Evolutionary conservation across 331 rosid species (phyloP).

Genomic region (Acacia pycnantha): DNA sequence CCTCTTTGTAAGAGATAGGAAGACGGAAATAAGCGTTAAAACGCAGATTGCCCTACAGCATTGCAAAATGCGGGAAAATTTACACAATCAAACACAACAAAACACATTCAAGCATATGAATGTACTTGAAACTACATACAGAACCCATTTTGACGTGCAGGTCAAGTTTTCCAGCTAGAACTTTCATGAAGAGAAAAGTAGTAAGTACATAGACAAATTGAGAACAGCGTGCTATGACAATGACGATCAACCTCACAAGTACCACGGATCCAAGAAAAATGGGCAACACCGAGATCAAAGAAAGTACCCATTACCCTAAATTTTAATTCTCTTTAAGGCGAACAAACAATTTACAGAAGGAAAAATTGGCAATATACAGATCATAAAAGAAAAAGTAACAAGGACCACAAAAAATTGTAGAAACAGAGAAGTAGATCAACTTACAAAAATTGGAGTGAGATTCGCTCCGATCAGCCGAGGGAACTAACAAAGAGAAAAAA

Average conservation of each 20-base stretch:
- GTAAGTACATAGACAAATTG: background rate
- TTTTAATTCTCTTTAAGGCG: background rate
- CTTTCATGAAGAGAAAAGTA: background rate
- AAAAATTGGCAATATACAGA: conserved; percentile 1
- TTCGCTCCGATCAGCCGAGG: conserved; percentile 27
- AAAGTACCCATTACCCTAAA: conserved; percentile 21
- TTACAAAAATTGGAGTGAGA: conserved; percentile 37
- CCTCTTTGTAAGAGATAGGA: background rate
- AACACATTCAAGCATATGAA: conserved; percentile 7
- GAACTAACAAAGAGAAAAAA: conserved; percentile 9
- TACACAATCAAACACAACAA: conserved; percentile 14
- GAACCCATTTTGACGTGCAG: conserved; percentile 3
- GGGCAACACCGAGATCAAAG: conserved; percentile 24
- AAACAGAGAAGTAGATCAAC: conserved; percentile 27
- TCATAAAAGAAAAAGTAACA: background rate
- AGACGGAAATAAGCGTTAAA: background rate
- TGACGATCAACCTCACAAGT: background rate
- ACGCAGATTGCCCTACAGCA: background rate
- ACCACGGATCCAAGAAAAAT: conserved; percentile 29
- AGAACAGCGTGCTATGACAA: background rate
- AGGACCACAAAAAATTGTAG: background rate
- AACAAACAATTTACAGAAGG: no score
- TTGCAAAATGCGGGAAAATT: conserved; percentile 3
- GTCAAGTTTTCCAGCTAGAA: conserved; percentile 18
- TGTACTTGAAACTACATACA: background rate